Percentiles rank a stretch among this genome's conserved stretches.
Evolutionary conservation across 2,329 filamentous ascomycete genomes (phyloP).

Genomic region (Hypoxylon sp.): DNA sequence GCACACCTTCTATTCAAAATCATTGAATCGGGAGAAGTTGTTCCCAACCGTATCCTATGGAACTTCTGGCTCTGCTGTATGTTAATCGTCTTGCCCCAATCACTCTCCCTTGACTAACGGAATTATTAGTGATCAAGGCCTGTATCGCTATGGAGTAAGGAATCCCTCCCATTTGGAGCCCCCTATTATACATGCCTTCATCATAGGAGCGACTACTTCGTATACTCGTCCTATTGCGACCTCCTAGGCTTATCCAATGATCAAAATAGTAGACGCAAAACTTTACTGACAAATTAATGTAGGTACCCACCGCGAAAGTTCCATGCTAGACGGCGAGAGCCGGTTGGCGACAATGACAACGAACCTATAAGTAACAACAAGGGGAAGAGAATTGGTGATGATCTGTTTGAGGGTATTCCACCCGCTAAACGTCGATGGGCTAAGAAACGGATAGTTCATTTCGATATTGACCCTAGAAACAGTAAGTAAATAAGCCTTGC

Average conservation of each 20-base stretch:
- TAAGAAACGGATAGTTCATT: slow-evolving; percentile 43
- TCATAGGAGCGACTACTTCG: not conserved
- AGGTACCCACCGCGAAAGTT: slow-evolving; percentile 49
- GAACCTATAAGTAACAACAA: not conserved
- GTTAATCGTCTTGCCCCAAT: slow-evolving; percentile 15
- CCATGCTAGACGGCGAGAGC: slow-evolving; percentile 39
- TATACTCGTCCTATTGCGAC: not conserved
- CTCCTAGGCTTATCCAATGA: not conserved
- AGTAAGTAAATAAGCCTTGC: slow-evolving; percentile 27
- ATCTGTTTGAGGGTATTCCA: slow-evolving; percentile 46
- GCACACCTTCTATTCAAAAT: slow-evolving; percentile 23
- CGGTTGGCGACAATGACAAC: not conserved
- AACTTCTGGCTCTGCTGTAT: slow-evolving; percentile 48
- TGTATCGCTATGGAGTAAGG: slow-evolving; percentile 48
- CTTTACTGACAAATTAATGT: slow-evolving; percentile 29
- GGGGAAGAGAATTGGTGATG: slow-evolving; percentile 30
- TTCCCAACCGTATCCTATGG: slow-evolving; percentile 44
- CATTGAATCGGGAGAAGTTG: not conserved
- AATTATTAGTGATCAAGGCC: slow-evolving; percentile 43
- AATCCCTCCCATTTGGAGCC: too few relatives aligned
- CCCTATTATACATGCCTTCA: not conserved
- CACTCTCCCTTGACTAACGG: slow-evolving; percentile 1
- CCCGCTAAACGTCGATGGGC: slow-evolving; percentile 32
- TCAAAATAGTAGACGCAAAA: not conserved
- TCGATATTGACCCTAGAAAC: slow-evolving; percentile 48